These are phyloP conservation scores for Euphorbia tirucalli DNA, from an alignment of 345 rosid genomes.

Conservation along the genomic window DNA sequence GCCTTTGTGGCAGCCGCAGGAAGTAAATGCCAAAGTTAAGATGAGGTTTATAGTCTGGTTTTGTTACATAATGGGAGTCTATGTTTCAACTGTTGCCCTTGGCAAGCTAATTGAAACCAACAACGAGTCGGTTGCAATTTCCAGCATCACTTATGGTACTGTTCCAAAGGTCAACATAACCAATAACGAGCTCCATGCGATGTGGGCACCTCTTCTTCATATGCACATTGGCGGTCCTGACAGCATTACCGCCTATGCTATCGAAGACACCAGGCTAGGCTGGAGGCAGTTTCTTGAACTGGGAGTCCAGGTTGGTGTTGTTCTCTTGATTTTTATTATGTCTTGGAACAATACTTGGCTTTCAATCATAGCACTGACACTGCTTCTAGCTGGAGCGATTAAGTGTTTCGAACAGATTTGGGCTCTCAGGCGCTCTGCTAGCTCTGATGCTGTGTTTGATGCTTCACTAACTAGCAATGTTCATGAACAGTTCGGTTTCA, in stretches of 20 bases:
- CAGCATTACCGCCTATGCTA: slow-evolving; percentile 24
- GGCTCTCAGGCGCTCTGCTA: slow-evolving; percentile 17
- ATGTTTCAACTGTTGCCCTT: slow-evolving; percentile 19
- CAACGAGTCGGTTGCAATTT: background rate
- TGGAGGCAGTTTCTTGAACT: slow-evolving; percentile 19
- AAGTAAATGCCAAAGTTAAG: background rate
- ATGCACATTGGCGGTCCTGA: slow-evolving; percentile 26
- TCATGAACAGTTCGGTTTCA: slow-evolving; percentile 1
- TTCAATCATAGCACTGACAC: slow-evolving; percentile 14
- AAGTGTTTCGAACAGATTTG: slow-evolving; percentile 13
- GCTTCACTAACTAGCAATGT: background rate
- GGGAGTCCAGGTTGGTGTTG: slow-evolving; percentile 4
- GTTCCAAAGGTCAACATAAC: slow-evolving; percentile 6
- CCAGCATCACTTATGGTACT: background rate
- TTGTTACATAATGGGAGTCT: slow-evolving; percentile 19
- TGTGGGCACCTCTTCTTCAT: slow-evolving; percentile 27
- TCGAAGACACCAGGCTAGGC: slow-evolving; percentile 25
- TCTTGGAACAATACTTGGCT: slow-evolving; percentile 22
- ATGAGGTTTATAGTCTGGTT: slow-evolving; percentile 13
- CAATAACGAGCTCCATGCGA: slow-evolving; percentile 5
- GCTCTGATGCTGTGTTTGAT: background rate
- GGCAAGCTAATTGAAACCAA: slow-evolving; percentile 26
- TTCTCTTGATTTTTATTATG: slow-evolving; percentile 3
- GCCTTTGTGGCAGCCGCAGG: slow-evolving; percentile 22
- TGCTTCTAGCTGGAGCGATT: slow-evolving; percentile 18